phyloP scores from a whole-genome alignment of 1,139 yeast species.

The Suhomyces ambrosiae region DNA sequence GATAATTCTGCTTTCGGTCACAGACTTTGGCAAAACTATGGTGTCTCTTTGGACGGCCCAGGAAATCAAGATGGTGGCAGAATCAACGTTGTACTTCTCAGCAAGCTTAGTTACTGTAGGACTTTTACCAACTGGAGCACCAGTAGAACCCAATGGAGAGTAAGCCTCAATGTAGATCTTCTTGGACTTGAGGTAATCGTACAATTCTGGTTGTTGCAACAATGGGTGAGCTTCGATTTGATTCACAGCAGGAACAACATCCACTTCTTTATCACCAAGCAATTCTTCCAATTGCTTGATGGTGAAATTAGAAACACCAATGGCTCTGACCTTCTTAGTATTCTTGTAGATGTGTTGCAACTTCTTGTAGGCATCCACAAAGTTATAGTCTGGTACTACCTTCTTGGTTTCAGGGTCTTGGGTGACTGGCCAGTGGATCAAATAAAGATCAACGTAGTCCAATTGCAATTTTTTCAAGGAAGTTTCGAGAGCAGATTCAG shows the following conservation, averaged over 20 bases:
- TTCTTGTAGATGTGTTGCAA: constrained; percentile 61
- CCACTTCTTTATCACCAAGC: constrained; percentile 51
- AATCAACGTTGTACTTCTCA: constrained; percentile 51
- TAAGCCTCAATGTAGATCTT: constrained; percentile 71
- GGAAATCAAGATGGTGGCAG: constrained; percentile 66
- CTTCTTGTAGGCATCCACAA: constrained; percentile 67
- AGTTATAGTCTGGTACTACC: constrained; percentile 23
- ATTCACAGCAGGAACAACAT: constrained; percentile 65
- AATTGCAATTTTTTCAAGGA: constrained; percentile 69
- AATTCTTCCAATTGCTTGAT: constrained; percentile 52
- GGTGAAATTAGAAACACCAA: constrained; percentile 82
- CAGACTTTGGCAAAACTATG: constrained; percentile 74
- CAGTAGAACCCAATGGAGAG: constrained; percentile 75
- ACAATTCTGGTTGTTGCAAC: constrained; percentile 67
- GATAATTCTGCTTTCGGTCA: constrained; percentile 58
- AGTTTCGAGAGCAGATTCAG: constrained; percentile 57
- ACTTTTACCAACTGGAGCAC: constrained; percentile 63
- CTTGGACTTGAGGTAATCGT: constrained; percentile 54
- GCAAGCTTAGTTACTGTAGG: constrained; percentile 54
- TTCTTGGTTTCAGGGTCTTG: constrained; percentile 38
- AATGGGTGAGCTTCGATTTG: constrained; percentile 79
- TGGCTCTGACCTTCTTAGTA: constrained; percentile 61
- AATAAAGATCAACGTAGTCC: constrained; percentile 80
- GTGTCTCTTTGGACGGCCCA: constrained; percentile 75
- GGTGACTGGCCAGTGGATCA: constrained; percentile 87